Evolutionary conservation across 768 basidiomycete genomes (phyloP).

Genomic region (Neoboletus brunneissimus): DNA sequence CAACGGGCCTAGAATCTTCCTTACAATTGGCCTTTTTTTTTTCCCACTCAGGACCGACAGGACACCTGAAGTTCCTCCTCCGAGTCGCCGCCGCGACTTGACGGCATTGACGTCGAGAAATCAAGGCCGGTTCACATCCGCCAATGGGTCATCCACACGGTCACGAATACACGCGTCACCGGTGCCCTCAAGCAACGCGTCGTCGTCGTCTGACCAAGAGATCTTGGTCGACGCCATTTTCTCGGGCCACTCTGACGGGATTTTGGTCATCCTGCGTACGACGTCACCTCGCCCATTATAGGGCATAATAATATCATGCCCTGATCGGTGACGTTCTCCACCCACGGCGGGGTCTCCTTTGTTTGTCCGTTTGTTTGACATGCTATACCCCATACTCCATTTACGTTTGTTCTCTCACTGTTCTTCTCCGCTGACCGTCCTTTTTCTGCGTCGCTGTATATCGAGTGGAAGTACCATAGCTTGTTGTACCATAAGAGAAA

Average conservation of each 20-base stretch:
- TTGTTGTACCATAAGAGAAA: slow-evolving; percentile 2
- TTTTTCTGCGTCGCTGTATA: background rate
- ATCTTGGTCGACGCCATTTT: slow-evolving; percentile 77
- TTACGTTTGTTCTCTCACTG: background rate
- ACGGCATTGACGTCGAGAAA: slow-evolving; percentile 14
- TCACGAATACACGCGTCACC: slow-evolving; percentile 12
- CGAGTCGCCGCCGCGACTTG: slow-evolving; percentile 33
- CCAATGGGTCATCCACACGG: slow-evolving; percentile 1
- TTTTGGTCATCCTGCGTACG: slow-evolving; percentile 73
- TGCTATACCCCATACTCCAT: background rate
- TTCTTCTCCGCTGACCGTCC: background rate
- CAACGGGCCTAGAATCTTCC: background rate
- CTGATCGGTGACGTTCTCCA: background rate
- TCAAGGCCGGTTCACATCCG: slow-evolving; percentile 9
- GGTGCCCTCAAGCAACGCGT: background rate
- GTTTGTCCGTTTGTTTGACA: background rate
- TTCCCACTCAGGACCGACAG: slow-evolving; percentile 23
- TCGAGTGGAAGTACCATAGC: background rate
- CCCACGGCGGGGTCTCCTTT: background rate
- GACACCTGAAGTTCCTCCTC: slow-evolving; percentile 24
- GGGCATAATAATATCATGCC: background rate
- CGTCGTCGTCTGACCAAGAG: slow-evolving; percentile 26
- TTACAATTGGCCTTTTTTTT: background rate
- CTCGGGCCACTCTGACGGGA: slow-evolving; percentile 80
- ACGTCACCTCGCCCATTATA: slow-evolving; percentile 26